These are phyloP conservation scores for Linnemannia exigua DNA, from an alignment of 192 early-diverging fungal species.

Conservation along the genomic window DNA sequence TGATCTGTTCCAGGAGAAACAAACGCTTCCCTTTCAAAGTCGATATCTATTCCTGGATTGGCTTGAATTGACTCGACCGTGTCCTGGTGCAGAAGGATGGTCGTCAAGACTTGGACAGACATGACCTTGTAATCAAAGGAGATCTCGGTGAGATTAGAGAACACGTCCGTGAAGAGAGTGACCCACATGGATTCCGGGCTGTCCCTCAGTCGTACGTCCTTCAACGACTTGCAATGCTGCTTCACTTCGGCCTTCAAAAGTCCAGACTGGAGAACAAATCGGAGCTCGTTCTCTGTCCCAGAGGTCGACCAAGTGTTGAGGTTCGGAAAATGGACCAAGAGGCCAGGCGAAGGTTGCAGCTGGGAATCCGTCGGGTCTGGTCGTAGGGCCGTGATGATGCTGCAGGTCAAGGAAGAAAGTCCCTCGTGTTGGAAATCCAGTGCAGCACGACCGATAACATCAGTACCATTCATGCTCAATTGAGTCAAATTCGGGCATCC, in stretches of 20 bases:
- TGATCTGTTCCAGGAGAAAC: not conserved
- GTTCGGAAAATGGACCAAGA: not conserved
- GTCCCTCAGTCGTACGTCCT: not conserved
- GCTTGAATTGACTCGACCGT: not conserved
- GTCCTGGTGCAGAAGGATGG: not conserved
- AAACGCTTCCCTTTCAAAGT: not conserved
- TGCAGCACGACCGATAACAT: not conserved
- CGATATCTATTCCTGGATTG: not conserved
- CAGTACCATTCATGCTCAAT: not conserved
- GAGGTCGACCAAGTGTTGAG: not conserved
- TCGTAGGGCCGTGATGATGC: not conserved
- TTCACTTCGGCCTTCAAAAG: not conserved
- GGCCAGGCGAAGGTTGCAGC: not conserved
- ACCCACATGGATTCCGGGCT: not conserved
- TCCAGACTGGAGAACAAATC: not conserved
- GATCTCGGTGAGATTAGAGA: not conserved
- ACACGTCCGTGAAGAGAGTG: not conserved
- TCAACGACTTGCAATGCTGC: not conserved
- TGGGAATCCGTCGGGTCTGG: not conserved
- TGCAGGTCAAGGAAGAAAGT: not conserved
- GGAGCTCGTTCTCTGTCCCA: not conserved
- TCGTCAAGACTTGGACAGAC: not conserved
- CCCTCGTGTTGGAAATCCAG: not conserved
- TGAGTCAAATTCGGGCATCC: not conserved
- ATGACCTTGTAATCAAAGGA: not conserved